phyloP scores from a whole-genome alignment of 176 grass and related monocot genomes.

The Leersia perrieri region DNA sequence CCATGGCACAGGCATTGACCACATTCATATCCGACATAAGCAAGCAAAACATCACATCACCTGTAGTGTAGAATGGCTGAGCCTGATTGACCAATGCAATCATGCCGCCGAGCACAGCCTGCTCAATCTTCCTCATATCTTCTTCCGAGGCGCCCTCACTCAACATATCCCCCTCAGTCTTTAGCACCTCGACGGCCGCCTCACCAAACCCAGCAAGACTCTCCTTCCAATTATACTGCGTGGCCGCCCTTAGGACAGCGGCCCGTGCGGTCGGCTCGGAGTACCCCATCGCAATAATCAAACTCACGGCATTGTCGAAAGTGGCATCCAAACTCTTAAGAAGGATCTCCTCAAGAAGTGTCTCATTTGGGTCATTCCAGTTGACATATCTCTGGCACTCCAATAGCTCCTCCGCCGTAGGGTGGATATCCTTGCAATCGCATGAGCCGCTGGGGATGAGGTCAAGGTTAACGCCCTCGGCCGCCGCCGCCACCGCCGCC shows the following conservation, averaged over 20 bases:
- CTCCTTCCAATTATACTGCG: slow-evolving; percentile 59
- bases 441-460: slow-evolving; percentile 47
- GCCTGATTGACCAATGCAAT: slow-evolving; percentile 61
- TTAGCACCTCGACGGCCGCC: slow-evolving; percentile 57
- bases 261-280: slow-evolving; percentile 53
- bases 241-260: slow-evolving; percentile 56
- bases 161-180: slow-evolving; percentile 58
- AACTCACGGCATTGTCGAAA: slow-evolving; percentile 60
- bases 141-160: slow-evolving; percentile 51
- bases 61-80: slow-evolving; percentile 74
- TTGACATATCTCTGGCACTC: slow-evolving; percentile 66
- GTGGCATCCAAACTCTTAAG: slow-evolving; percentile 71
- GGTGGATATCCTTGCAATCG: slow-evolving; percentile 54
- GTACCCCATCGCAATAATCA: slow-evolving; percentile 73
- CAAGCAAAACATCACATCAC: slow-evolving; percentile 86
- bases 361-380: slow-evolving; percentile 77
- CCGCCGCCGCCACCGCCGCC: not conserved
- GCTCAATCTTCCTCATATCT: slow-evolving; percentile 71
- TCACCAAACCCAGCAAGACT: slow-evolving; percentile 56
- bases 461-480: slow-evolving; percentile 52
- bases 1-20: slow-evolving; percentile 64
- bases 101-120: slow-evolving; percentile 61
- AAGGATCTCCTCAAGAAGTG: slow-evolving; percentile 79
- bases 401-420: slow-evolving; percentile 41
- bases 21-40: slow-evolving; percentile 92